Evolutionary conservation across 495 filamentous ascomycete species (phyloP).

Genomic region (Xylaria curta): DNA sequence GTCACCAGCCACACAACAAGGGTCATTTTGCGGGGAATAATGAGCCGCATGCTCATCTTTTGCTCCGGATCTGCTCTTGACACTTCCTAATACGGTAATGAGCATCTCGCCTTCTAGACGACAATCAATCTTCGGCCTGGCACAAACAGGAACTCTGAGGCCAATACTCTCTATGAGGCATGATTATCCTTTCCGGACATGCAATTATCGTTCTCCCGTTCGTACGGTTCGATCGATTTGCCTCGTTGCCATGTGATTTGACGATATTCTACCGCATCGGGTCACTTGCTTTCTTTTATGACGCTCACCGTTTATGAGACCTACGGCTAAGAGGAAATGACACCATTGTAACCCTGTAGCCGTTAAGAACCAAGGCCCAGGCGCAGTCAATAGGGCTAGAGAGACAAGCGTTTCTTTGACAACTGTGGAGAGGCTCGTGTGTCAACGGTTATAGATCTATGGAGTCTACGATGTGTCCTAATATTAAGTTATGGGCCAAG

Average conservation of each 20-base stretch:
- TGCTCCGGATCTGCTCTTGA: constrained; percentile 10
- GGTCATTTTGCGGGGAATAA: neutral
- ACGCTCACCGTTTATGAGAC: neutral
- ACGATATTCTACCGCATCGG: neutral
- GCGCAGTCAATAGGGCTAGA: neutral
- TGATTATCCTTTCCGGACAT: neutral
- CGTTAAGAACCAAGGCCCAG: neutral
- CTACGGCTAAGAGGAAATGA: neutral
- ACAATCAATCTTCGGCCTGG: neutral
- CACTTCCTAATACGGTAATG: constrained; percentile 12
- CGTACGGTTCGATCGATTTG: neutral
- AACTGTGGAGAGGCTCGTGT: neutral
- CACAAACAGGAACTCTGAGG: neutral
- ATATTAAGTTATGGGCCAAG: neutral
- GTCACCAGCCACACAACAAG: constrained; percentile 33
- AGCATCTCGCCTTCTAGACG: neutral
- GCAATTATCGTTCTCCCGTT: neutral
- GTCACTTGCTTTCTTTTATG: neutral
- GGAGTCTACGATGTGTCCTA: neutral
- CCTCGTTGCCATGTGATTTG: neutral
- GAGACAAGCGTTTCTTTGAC: constrained; percentile 4
- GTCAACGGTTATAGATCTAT: neutral
- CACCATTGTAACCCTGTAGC: neutral
- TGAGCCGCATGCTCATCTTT: constrained; percentile 22
- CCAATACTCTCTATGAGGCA: neutral